Evolutionary conservation across 78 protist species (phyloP).

Genomic region (Dictyostelium intermedium): DNA sequence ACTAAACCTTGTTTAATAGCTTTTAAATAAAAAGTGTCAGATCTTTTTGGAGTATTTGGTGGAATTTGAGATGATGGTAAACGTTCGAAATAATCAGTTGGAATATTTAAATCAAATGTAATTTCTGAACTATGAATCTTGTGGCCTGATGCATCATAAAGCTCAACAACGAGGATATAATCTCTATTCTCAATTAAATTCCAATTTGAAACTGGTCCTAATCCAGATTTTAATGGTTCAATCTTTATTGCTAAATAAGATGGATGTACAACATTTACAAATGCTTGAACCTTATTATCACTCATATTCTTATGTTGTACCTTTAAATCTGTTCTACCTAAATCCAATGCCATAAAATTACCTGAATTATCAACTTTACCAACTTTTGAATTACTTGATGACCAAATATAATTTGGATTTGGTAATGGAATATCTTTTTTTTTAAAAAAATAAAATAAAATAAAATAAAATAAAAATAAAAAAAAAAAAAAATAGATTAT

Average conservation of each 20-base stretch:
- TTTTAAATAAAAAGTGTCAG: slow-evolving; percentile 28
- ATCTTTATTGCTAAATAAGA: slow-evolving; percentile 60
- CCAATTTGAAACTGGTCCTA: slow-evolving; percentile 56
- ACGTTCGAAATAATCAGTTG: slow-evolving; percentile 44
- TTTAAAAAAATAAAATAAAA: no score
- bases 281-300: slow-evolving; percentile 66
- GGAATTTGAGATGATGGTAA: slow-evolving; percentile 13
- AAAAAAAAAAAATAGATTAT: neutral
- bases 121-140: slow-evolving; percentile 69
- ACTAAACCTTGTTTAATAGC: slow-evolving; percentile 44
- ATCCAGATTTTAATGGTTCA: slow-evolving; percentile 20
- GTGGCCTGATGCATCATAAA: slow-evolving; percentile 67
- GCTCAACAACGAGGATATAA: slow-evolving; percentile 43
- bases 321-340: slow-evolving; percentile 67
- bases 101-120: slow-evolving; percentile 25
- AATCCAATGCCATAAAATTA: slow-evolving; percentile 34
- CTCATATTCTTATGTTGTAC: slow-evolving; percentile 71
- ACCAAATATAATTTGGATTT: slow-evolving; percentile 74
- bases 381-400: slow-evolving; percentile 56
- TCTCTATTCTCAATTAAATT: slow-evolving; percentile 40
- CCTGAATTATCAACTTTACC: slow-evolving; percentile 66
- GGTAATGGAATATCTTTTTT: slow-evolving; percentile 43
- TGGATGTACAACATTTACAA: slow-evolving; percentile 75
- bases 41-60: neutral
- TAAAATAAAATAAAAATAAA: neutral